These are phyloP conservation scores for Salvia miltiorrhiza DNA, from an alignment of 257 asterid genomes.

Conservation along the genomic window DNA sequence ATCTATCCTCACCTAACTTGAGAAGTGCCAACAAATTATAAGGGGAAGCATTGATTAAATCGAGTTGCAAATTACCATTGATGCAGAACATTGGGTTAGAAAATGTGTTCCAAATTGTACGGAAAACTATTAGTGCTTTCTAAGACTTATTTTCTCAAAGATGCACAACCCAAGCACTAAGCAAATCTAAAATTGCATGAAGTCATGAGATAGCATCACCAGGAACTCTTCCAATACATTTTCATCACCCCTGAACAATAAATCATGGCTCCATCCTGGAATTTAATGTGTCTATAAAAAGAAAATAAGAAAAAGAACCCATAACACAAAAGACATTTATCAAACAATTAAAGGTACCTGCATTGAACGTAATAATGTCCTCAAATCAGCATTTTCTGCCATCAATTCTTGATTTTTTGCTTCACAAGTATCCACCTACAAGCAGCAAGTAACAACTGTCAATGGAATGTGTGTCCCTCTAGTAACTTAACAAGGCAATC, in stretches of 20 bases:
- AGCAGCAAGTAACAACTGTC: constrained; percentile 25
- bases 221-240: background rate
- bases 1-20: background rate
- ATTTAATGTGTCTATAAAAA: background rate
- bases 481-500: constrained; percentile 22
- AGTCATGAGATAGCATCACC: background rate
- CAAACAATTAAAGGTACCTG: constrained; percentile 45
- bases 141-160: background rate
- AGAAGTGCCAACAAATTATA: background rate
- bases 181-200: background rate
- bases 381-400: constrained; percentile 90
- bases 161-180: background rate
- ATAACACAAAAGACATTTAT: background rate
- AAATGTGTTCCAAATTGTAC: background rate
- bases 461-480: background rate
- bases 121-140: background rate
- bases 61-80: background rate
- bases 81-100: background rate
- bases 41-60: background rate
- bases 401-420: constrained; percentile 92
- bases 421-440: constrained; percentile 91
- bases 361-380: constrained; percentile 93
- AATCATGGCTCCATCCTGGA: background rate
- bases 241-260: background rate
- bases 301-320: background rate